These are phyloP conservation scores for Hyphodiscus hymeniophilus DNA, from an alignment of 495 filamentous ascomycete genomes.

Conservation along the genomic window DNA sequence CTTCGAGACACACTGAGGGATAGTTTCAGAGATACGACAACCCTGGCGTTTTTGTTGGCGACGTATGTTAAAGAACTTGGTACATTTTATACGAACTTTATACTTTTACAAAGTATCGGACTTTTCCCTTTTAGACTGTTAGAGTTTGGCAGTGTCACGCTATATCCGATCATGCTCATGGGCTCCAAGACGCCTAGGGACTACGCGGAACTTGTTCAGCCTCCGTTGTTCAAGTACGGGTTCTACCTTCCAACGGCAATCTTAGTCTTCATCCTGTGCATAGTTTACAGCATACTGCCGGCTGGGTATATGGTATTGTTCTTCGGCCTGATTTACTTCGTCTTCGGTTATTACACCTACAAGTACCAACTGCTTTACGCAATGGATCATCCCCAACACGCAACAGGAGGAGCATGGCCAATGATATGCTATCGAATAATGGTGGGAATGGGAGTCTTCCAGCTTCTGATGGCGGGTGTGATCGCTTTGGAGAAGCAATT, in stretches of 20 bases:
- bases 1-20: conserved; percentile 59
- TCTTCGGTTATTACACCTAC: conserved; percentile 85
- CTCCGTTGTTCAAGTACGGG: conserved; percentile 88
- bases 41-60: conserved; percentile 69
- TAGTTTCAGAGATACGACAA: conserved; percentile 52
- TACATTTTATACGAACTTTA: conserved; percentile 88
- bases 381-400: conserved; percentile 95
- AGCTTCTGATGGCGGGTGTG: conserved; percentile 83
- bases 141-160: conserved; percentile 74
- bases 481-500: conserved; percentile 69
- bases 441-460: conserved; percentile 77
- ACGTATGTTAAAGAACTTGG: conserved; percentile 61
- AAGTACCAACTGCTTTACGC: conserved; percentile 98
- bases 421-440: conserved; percentile 90
- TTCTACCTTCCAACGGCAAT: conserved; percentile 91
- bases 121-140: conserved; percentile 89
- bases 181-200: conserved; percentile 86
- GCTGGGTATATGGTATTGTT: conserved; percentile 73
- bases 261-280: conserved; percentile 85
- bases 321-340: conserved; percentile 81
- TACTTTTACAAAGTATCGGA: conserved; percentile 86
- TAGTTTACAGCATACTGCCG: conserved; percentile 87
- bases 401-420: conserved; percentile 87
- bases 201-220: conserved; percentile 73
- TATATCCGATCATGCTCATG: conserved; percentile 76